Evolutionary conservation across 257 asterid species (phyloP), one percentile per base, ranked within the genome.

Genomic region (Capsicum rhomboideum): DNA sequence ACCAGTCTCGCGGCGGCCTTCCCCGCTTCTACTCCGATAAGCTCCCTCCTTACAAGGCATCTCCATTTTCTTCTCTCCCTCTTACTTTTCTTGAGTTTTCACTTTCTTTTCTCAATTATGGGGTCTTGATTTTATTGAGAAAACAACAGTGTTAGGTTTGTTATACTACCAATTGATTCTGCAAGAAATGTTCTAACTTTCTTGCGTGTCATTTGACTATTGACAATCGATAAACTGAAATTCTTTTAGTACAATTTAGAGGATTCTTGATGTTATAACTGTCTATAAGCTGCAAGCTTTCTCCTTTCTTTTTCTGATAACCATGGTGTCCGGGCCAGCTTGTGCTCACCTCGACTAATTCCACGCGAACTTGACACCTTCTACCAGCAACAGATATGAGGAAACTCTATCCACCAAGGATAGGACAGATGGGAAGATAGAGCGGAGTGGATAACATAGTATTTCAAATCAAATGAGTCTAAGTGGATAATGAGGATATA

Each of bases 1-100:
- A 86, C 90, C 99, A 92, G 86, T 93, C 99, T 58, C 98, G 98
- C 54, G 98, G 98, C 18, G 93, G 98, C 78, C 95, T 93, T 80
- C 98, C 98, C 77, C 98, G 99, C 52, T 95, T 97, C 96, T 91
- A 91, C 91, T 93, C 98, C 69, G 91, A 92, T 58, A 90, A 85
- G 50, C 85, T 94, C 68, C 98, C 98, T 28, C 71, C 87, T 84
- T 89, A 89, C 55, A 89, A 92, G 95, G 98, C 71, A 86, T 46
- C 69, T 54, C 11, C 18, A 20, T 85, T 23, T 63, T 56, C 71
- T 17, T 31, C 26, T 6, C 2, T n/a, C 2, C 26, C 14, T 67
- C 2, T 8, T 67, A 67, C 14, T 67, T 75, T 6, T 56, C 44
- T 29, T 46, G 14, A 29, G 12, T 31, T 6, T n/a, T n/a, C n/a